These are phyloP conservation scores for Orbilia ellipsospora DNA, from an alignment of 2,329 filamentous ascomycete species.

Conservation along the genomic window DNA sequence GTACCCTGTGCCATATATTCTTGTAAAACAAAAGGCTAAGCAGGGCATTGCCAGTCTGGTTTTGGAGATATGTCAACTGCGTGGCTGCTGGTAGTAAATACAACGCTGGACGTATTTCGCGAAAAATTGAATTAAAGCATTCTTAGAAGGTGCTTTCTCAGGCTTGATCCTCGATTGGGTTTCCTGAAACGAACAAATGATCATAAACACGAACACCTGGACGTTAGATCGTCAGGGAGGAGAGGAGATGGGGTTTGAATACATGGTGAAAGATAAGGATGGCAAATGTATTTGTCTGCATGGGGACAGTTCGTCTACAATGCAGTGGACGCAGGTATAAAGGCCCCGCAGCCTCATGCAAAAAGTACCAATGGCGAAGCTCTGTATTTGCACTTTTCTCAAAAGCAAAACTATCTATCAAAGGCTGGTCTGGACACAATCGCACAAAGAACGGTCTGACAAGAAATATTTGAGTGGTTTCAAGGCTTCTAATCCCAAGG, in stretches of 20 bases:
- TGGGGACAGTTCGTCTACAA: background rate
- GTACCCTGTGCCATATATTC: no score
- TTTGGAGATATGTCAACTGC: no score
- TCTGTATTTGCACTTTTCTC: no score
- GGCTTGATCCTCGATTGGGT: slow-evolving; percentile 37
- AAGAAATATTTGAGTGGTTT: background rate
- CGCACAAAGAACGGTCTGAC: background rate
- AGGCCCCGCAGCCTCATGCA: no score
- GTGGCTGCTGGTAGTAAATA: background rate
- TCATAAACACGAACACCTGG: slow-evolving; percentile 5
- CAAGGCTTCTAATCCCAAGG: background rate
- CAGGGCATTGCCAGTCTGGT: no score
- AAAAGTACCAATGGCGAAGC: no score
- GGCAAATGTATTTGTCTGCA: background rate
- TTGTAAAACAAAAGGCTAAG: no score
- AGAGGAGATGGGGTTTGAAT: background rate
- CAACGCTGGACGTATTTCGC: slow-evolving; percentile 3
- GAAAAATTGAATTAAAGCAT: slow-evolving; percentile 18
- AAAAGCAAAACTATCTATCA: background rate
- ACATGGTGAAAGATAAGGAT: no score
- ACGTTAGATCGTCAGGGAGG: slow-evolving; percentile 19
- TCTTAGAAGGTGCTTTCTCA: slow-evolving; percentile 39
- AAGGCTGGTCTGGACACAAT: no score
- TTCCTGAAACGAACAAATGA: slow-evolving; percentile 47
- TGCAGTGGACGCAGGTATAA: no score